Evolutionary conservation across 768 basidiomycete genomes (phyloP), one percentile per base, ranked within the genome.

Genomic region (Hypsizygus marmoreus): DNA sequence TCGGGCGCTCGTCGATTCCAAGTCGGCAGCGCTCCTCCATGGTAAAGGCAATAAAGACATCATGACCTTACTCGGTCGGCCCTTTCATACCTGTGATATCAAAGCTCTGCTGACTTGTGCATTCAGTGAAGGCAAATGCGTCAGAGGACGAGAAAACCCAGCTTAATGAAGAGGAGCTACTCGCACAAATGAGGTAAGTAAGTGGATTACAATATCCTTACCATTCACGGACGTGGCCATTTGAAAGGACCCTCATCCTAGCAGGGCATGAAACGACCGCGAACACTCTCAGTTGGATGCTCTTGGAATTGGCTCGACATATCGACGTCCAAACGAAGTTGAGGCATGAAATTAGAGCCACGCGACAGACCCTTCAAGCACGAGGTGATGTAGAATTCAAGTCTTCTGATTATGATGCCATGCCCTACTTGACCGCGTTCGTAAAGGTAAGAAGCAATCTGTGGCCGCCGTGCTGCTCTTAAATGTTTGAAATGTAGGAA

Each of bases 201-300:
- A 55, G 76, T 20, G 64, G 67, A 26, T 66, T 77, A 12, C 61
- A 71, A 10, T 65, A 58, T 38, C 50, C 69, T 45, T 72, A 68
- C 1, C 54, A 68, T 7, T 57, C 68, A 10, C 75, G 75, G 55
- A 56, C 55, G 3, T 62, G 62, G 43, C 63, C 79, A 22, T 66
- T 74, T 24, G 55, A 62, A 1, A 87, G 86, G 33, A 74, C 72
- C 2, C 67, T 80, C 11, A 63, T 78, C 23, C 48, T 79, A 25
- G 77, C 77, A 4, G 80, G 78, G 1, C 76, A 86, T 54, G 84
- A 85, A 57, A 82, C 82, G 7, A 82, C 80, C 9, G 73, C 84
- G 0, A 80, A 74, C 47, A 72, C 76, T 0, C 50, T 85, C 34
- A 71, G 70, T 41, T 91, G 84, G 82, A 72, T 76, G 5, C 62